Evolutionary conservation across 352 stramenopile genomes (phyloP).

Genomic region (Pythium folliculosum): DNA sequence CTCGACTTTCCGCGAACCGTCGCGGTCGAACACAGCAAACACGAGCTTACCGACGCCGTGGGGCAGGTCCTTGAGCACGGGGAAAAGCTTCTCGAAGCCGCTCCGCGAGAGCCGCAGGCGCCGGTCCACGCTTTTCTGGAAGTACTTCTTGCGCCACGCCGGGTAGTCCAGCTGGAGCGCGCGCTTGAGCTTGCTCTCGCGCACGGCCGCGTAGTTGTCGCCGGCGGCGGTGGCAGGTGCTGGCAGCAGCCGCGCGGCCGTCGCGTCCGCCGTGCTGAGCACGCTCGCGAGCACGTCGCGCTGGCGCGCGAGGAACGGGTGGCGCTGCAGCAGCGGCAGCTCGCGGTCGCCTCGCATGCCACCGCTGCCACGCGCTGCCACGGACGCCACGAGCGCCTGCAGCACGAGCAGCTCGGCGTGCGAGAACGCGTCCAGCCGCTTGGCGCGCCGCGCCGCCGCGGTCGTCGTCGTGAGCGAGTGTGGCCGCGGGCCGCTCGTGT

Average conservation of each 20-base stretch:
- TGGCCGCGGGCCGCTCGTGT: neutral
- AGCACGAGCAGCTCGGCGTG: constrained; percentile 62
- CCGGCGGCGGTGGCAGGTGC: too few species aligned
- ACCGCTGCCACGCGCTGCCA: constrained; percentile 8
- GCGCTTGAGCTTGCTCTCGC: constrained; percentile 20
- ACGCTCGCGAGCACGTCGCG: constrained; percentile 18
- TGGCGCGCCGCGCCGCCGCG: constrained; percentile 10
- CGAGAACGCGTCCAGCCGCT: constrained; percentile 53
- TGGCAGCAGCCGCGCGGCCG: constrained; percentile 5
- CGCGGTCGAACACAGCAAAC: constrained; percentile 54
- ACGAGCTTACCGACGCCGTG: constrained; percentile 37
- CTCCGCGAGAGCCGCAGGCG: constrained; percentile 46
- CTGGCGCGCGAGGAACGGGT: constrained; percentile 24
- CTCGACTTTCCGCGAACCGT: constrained; percentile 46
- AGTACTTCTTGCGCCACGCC: constrained; percentile 44
- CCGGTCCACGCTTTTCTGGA: constrained; percentile 40
- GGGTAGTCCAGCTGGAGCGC: constrained; percentile 28
- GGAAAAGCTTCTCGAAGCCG: constrained; percentile 63
- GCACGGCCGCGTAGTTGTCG: constrained; percentile 25
- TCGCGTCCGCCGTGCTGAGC: constrained; percentile 4
- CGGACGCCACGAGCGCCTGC: constrained; percentile 43
- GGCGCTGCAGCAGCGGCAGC: constrained; percentile 11
- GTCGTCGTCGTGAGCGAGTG: neutral
- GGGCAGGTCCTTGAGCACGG: constrained; percentile 38
- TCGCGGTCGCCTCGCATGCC: constrained; percentile 32